A percentile compares a stretch with the other conserved stretches of the same genome.
These are phyloP conservation scores for Suillus subalutaceus DNA, from an alignment of 768 basidiomycete species.

Conservation along the genomic window DNA sequence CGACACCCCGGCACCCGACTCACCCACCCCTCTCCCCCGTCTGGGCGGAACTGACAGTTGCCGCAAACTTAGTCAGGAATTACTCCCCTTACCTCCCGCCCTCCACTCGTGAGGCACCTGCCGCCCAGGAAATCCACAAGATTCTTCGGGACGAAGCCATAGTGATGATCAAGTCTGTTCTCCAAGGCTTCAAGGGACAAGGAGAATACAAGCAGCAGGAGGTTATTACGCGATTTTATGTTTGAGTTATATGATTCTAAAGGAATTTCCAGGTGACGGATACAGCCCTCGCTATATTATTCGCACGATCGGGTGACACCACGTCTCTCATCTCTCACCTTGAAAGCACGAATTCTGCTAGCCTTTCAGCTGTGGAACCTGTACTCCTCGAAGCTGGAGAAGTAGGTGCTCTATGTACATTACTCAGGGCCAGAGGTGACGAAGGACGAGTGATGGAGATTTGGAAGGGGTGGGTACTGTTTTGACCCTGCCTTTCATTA, in stretches of 20 bases:
- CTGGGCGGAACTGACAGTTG: conserved; percentile 78
- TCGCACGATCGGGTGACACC: conserved; percentile 28
- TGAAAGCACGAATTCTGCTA: background rate
- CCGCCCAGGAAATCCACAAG: conserved; percentile 68
- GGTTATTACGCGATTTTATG: conserved; percentile 65
- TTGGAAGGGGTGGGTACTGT: conserved; percentile 26
- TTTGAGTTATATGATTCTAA: conserved; percentile 58
- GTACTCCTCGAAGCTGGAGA: conserved; percentile 1
- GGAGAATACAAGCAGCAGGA: conserved; percentile 50
- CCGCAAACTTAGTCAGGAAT: conserved; percentile 86
- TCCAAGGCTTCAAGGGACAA: conserved; percentile 70
- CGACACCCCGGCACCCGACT: conserved; percentile 34
- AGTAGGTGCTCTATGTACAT: conserved; percentile 2
- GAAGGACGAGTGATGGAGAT: conserved; percentile 25
- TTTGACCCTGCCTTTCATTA: background rate
- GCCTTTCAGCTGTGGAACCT: conserved; percentile 5
- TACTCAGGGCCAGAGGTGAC: conserved; percentile 16
- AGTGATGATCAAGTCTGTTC: conserved; percentile 74
- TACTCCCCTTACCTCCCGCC: conserved; percentile 81
- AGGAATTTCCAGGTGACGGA: conserved; percentile 63
- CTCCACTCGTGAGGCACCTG: conserved; percentile 54
- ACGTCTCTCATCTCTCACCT: conserved; percentile 20
- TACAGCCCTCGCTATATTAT: conserved; percentile 32
- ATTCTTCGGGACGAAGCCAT: conserved; percentile 66
- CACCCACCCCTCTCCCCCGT: conserved; percentile 31